phyloP scores from a whole-genome alignment of 2,329 filamentous ascomycete species.

The Colletotrichum somersetense region DNA sequence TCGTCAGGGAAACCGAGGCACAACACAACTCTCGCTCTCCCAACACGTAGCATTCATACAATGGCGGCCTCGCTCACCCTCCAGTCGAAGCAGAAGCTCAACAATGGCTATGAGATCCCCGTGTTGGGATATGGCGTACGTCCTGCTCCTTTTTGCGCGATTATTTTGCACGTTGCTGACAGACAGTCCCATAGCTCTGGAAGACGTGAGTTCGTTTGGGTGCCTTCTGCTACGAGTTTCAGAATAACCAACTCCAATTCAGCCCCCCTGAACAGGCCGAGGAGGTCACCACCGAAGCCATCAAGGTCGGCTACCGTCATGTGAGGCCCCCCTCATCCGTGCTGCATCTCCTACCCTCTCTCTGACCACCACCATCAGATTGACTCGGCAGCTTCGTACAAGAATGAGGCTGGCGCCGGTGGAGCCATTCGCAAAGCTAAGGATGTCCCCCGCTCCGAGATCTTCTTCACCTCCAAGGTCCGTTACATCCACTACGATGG shows the following conservation, averaged over 20 bases:
- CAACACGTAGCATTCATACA: not conserved
- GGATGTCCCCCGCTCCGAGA: conserved; percentile 58
- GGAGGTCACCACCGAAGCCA: conserved; percentile 58
- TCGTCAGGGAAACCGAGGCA: not conserved
- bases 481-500: conserved; percentile 67
- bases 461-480: conserved; percentile 71
- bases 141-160: conserved; percentile 31
- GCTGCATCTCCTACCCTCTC: not conserved
- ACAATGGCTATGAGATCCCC: conserved; percentile 67
- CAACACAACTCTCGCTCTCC: not conserved
- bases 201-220: conserved; percentile 58
- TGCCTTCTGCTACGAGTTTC: not conserved
- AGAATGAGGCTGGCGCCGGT: conserved; percentile 64
- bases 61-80: conserved; percentile 62
- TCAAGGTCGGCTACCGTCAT: conserved; percentile 67
- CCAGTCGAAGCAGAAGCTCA: conserved; percentile 64
- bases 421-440: conserved; percentile 57
- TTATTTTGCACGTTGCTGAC: conserved; percentile 35
- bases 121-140: conserved; percentile 67
- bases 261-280: conserved; percentile 54
- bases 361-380: conserved; percentile 52
- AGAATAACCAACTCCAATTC: conserved; percentile 11
- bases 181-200: conserved; percentile 57
- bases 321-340: conserved; percentile 48
- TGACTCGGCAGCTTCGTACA: conserved; percentile 66